Conservation (phyloP, 495 filamentous ascomycete species). For the Endocarpon pusillum region DNA sequence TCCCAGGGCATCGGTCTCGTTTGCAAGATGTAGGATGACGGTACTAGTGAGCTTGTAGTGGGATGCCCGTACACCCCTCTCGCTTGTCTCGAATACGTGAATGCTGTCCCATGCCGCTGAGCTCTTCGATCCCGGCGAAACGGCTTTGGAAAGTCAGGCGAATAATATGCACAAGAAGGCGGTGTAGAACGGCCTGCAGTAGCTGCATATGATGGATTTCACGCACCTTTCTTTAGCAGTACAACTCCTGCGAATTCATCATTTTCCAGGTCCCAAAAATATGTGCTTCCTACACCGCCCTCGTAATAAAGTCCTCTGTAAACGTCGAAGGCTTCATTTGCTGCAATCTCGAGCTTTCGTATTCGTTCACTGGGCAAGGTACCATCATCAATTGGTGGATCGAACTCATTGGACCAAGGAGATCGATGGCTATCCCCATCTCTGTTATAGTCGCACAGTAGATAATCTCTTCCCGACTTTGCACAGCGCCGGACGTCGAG, state of each 20-base stretch:
- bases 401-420: constrained; percentile 97
- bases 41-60: constrained; percentile 98
- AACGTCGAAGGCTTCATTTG: constrained; percentile 92
- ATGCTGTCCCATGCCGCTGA: constrained; percentile 93
- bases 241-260: constrained; percentile 96
- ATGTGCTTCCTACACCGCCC: constrained; percentile 85
- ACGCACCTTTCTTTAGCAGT: constrained; percentile 78
- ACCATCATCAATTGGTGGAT: constrained; percentile 65
- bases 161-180: too few relatives aligned
- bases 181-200: too few relatives aligned
- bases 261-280: constrained; percentile 97
- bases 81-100: constrained; percentile 92
- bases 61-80: constrained; percentile 72
- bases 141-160: constrained; percentile 24
- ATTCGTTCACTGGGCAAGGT: constrained; percentile 73
- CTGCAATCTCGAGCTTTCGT: constrained; percentile 78
- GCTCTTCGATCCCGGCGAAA: constrained; percentile 48
- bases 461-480: constrained; percentile 83
- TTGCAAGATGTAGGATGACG: constrained; percentile 78
- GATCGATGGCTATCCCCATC: constrained; percentile 94
- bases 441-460: constrained; percentile 98
- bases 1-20: constrained; percentile 52
- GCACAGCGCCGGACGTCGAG: constrained; percentile 70
- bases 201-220: too few relatives aligned
- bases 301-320: constrained; percentile 98